A percentile compares a stretch with the other conserved stretches of the same genome.
phyloP scores from a whole-genome alignment of 768 basidiomycete species.

The Coprinopsis cinerea region DNA sequence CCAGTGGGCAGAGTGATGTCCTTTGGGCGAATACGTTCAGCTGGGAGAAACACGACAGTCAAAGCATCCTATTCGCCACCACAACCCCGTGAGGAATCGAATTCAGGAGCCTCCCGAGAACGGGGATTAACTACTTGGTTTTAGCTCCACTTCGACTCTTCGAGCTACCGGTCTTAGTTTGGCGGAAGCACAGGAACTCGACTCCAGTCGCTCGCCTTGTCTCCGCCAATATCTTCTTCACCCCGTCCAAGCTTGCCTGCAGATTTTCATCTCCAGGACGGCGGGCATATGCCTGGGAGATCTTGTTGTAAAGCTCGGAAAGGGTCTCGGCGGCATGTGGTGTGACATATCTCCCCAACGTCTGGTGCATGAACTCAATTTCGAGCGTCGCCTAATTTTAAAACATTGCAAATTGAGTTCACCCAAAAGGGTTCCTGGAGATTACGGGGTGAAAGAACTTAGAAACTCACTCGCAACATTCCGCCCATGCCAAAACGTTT shows the following conservation, averaged over 20 bases:
- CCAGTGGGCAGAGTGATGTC: neutral
- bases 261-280: conserved; percentile 82
- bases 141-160: conserved; percentile 22
- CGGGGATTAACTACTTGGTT: conserved; percentile 15
- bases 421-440: neutral
- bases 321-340: conserved; percentile 75
- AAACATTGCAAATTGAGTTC: neutral
- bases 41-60: too few relatives aligned
- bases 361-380: conserved; percentile 99
- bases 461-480: conserved; percentile 79
- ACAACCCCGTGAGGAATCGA: too few relatives aligned
- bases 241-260: conserved; percentile 80
- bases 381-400: conserved; percentile 84
- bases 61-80: too few relatives aligned
- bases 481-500: conserved; percentile 96
- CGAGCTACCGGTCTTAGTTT: conserved; percentile 48
- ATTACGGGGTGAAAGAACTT: neutral
- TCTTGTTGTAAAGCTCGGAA: conserved; percentile 89
- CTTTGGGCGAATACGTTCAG: too few relatives aligned
- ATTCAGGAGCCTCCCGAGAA: conserved; percentile 20
- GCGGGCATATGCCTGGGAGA: conserved; percentile 87
- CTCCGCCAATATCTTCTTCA: conserved; percentile 87
- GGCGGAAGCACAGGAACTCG: conserved; percentile 91
- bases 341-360: conserved; percentile 83
- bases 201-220: conserved; percentile 87